Evolutionary conservation across 2,329 filamentous ascomycete species (phyloP).

Genomic region (Sphaerulina vaccinii): DNA sequence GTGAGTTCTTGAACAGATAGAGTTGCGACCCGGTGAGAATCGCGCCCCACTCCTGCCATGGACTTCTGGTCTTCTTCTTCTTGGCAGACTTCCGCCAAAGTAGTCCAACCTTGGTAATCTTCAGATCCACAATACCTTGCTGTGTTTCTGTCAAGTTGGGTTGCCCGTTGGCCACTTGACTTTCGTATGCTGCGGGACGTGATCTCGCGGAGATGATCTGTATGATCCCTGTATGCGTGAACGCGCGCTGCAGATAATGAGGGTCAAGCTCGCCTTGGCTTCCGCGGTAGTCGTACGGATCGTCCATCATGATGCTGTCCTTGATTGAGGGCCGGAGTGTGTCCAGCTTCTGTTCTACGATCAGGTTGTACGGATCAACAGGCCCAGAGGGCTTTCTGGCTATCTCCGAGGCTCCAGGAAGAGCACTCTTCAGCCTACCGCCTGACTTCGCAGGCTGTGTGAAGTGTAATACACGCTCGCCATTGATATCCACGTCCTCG

Average conservation of each 20-base stretch:
- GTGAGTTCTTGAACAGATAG: slow-evolving; percentile 91
- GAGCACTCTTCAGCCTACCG: slow-evolving; percentile 62
- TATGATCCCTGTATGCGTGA: slow-evolving; percentile 85
- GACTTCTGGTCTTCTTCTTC: slow-evolving; percentile 90
- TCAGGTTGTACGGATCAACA: slow-evolving; percentile 91
- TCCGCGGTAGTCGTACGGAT: slow-evolving; percentile 85
- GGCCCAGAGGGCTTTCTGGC: slow-evolving; percentile 64
- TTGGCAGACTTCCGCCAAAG: slow-evolving; percentile 93
- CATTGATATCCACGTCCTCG: slow-evolving; percentile 80
- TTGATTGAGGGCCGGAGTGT: slow-evolving; percentile 78
- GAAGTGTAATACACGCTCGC: slow-evolving; percentile 67
- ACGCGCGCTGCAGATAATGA: slow-evolving; percentile 78
- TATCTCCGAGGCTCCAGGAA: slow-evolving; percentile 56
- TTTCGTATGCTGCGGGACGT: slow-evolving; percentile 91
- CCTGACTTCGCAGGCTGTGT: slow-evolving; percentile 64
- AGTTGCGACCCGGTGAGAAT: slow-evolving; percentile 95
- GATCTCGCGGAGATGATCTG: slow-evolving; percentile 95
- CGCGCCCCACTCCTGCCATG: slow-evolving; percentile 98
- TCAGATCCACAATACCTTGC: slow-evolving; percentile 93
- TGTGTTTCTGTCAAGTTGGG: slow-evolving; percentile 71
- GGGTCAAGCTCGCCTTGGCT: slow-evolving; percentile 74
- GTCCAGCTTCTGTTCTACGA: slow-evolving; percentile 85
- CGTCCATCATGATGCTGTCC: slow-evolving; percentile 89
- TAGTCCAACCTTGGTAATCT: slow-evolving; percentile 91
- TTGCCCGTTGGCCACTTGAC: slow-evolving; percentile 50